phyloP scores from a whole-genome alignment of 2,329 filamentous ascomycete species.

The Aspergillus sp. region DNA sequence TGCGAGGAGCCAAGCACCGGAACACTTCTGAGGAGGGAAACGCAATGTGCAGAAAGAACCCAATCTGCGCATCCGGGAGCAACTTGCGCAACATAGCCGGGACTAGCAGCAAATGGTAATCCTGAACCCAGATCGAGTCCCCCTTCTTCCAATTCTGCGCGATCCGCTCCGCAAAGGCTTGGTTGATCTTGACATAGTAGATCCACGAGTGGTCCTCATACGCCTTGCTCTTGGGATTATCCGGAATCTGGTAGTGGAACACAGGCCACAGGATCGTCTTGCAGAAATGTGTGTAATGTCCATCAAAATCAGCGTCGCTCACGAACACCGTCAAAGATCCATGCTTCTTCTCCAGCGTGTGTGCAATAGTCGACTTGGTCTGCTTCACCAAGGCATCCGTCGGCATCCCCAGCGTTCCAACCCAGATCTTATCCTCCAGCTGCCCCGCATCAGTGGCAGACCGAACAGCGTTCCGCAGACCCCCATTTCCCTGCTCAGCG shows the following conservation, averaged over 20 bases:
- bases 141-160: conserved; percentile 83
- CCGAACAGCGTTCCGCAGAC: conserved; percentile 78
- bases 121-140: conserved; percentile 88
- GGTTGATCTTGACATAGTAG: conserved; percentile 85
- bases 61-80: conserved; percentile 79
- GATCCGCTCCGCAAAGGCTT: conserved; percentile 83
- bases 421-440: conserved; percentile 73
- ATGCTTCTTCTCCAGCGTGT: conserved; percentile 70
- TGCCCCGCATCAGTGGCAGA: conserved; percentile 65
- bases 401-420: conserved; percentile 89
- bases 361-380: conserved; percentile 75
- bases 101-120: conserved; percentile 86
- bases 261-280: conserved; percentile 95
- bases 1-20: conserved; percentile 75
- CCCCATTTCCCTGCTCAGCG: conserved; percentile 87
- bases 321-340: conserved; percentile 78
- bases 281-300: conserved; percentile 91
- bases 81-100: conserved; percentile 80
- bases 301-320: conserved; percentile 84
- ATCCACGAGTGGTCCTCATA: conserved; percentile 95
- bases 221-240: conserved; percentile 93
- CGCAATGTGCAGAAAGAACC: conserved; percentile 88
- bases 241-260: conserved; percentile 94
- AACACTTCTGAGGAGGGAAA: conserved; percentile 96
- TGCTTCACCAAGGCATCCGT: conserved; percentile 73